Evolutionary conservation across 805 yeast species (phyloP).

Genomic region (Candida schatavii): DNA sequence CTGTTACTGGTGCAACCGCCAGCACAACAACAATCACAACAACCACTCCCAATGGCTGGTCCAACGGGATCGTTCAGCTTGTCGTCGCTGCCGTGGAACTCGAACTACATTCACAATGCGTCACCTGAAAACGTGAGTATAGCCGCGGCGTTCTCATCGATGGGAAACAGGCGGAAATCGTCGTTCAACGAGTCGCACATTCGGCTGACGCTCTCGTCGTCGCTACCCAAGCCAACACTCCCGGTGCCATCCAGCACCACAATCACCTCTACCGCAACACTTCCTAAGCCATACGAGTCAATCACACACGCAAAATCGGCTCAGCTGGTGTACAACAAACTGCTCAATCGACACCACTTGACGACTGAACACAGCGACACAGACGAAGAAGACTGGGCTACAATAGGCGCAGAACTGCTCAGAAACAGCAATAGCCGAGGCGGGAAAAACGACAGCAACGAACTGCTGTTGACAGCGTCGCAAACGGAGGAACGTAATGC

Average conservation of each 20-base stretch:
- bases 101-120: conserved; percentile 15
- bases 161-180: conserved; percentile 30
- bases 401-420: conserved; percentile 76
- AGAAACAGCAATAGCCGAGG: conserved; percentile 25
- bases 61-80: conserved; percentile 5
- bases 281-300: conserved; percentile 3
- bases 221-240: conserved; percentile 14
- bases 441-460: conserved; percentile 9
- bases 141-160: conserved; percentile 15
- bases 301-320: conserved; percentile 8
- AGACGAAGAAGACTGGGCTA: conserved; percentile 96
- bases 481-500: conserved; percentile 49
- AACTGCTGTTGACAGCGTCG: background rate
- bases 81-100: conserved; percentile 16
- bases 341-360: background rate
- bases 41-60: conserved; percentile 1
- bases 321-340: conserved; percentile 9
- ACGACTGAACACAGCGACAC: conserved; percentile 53
- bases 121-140: conserved; percentile 18
- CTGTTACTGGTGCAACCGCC: conserved; percentile 12
- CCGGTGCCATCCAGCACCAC: conserved; percentile 12
- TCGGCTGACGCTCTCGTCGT: conserved; percentile 24
- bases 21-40: conserved; percentile 19
- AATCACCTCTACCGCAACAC: conserved; percentile 12
- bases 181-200: conserved; percentile 41